Base-by-base conservation (phyloP, 2,329 filamentous ascomycete species). In the Aspergillus aculeatus region DNA sequence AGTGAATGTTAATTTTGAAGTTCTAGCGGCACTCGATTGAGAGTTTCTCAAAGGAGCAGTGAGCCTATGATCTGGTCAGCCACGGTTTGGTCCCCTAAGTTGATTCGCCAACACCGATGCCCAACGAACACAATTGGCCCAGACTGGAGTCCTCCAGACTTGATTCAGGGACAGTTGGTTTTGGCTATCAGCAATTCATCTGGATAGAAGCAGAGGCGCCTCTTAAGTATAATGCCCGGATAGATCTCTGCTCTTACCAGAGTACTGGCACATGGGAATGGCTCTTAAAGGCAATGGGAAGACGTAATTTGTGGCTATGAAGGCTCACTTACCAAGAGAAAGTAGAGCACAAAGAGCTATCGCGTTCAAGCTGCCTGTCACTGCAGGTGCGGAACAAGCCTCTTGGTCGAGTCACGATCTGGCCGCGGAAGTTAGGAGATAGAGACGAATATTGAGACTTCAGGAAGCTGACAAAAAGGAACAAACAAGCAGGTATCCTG, bases 31-130 rank as follows among this genome's bases (percentile, higher is more conserved):
- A 21, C 35, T 47, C 11, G 29, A 31, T 5, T 29, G 26, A 21
- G 12, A 10, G 4, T 5, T 55, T n/a, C 26, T 48, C 26, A n/a
- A 24, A 24, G 32, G 19, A 41, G 11, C 32, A 16, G 41, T 47
- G 19, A 23, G 41, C 10, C 53, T 55, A 26, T 35, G 53, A 48
- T 21, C 47, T 29, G 53, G 53, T 55, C 41, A 55, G 53, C 41
- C 41, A 44, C n/a, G n/a, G n/a, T 47, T 29, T 32, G 31, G 19
- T 55, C 53, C 23, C 10, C 41, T 48, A 54, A 24, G 24, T 14
- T 35, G 23, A 3, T 23, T 14, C 26, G 11, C 38, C 53, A 55
- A 48, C 19, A 26, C 32, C 47, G 41, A 32, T 48, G 53, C 41
- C 53, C 53, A 55, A 55, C 41, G 11, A 29, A 48, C 19, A 31